Evolutionary conservation across 2,329 filamentous ascomycete species (phyloP).

Genomic region (Scedosporium dehoogii): DNA sequence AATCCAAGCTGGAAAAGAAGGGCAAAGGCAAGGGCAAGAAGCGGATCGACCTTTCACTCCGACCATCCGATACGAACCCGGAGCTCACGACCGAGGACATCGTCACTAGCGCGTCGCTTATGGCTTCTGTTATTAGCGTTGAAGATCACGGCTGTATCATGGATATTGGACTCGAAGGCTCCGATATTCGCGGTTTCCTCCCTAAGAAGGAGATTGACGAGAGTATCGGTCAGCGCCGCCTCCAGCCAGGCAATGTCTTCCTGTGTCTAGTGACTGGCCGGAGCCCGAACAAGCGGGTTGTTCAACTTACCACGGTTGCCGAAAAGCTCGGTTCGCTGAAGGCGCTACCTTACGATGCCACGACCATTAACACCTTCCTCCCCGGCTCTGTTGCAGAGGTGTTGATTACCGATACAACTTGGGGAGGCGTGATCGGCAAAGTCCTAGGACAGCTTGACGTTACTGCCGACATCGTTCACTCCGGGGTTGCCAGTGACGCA

Average conservation of each 20-base stretch:
- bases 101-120: constrained; percentile 65
- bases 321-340: constrained; percentile 58
- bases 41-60: constrained; percentile 78
- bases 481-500: constrained; percentile 60
- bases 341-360: constrained; percentile 61
- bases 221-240: constrained; percentile 50
- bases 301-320: constrained; percentile 72
- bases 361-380: constrained; percentile 80
- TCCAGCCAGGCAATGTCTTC: constrained; percentile 77
- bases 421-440: constrained; percentile 74
- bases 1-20: constrained; percentile 34
- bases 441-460: constrained; percentile 86
- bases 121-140: constrained; percentile 82
- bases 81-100: constrained; percentile 65
- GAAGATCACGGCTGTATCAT: constrained; percentile 94
- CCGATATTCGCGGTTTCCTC: constrained; percentile 69
- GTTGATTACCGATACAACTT: constrained; percentile 64
- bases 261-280: constrained; percentile 72
- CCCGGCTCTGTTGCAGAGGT: constrained; percentile 87
- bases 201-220: constrained; percentile 71
- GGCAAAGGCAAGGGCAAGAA: constrained; percentile 64
- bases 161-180: constrained; percentile 69
- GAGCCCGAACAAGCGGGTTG: constrained; percentile 67
- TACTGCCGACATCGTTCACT: constrained; percentile 85
- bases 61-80: constrained; percentile 68